Base-by-base conservation (phyloP, 345 rosid species). In the Hibiscus trionum region DNA sequence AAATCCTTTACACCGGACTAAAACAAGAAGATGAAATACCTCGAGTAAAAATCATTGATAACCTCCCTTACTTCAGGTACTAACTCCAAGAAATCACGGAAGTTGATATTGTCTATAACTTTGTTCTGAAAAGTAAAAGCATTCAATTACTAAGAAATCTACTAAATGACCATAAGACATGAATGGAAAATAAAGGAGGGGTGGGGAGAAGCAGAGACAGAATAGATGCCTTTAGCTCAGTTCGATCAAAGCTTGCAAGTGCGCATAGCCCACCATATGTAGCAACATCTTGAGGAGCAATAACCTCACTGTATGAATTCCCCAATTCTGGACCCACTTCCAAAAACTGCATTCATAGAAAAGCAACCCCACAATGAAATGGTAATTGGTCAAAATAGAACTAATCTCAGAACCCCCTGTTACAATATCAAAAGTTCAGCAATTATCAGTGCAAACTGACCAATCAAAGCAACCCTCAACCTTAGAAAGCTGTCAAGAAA, bases 181-280 rank as follows among this genome's bases (percentile, higher is more conserved):
- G 33, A 19, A 31, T 24, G 52, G 46, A 17, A 57, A 78, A 69
- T 56, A 67, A 49, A 37, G 66, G 71, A 15, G 21, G 50, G 39
- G 15, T 16, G 46, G 19, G 24, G 35, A 66, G 4, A 24, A 24
- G 26, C 3, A 21, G 61, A 57, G 73, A 67, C 33, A 37, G 61
- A 67, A 74, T 63, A 70, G 31, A 74, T 85, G 88, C 99, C 98
- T 96, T 96, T 55, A 96, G 79, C 71, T 96, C 99, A 17, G 93
- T 66, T 75, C 99, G 88, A 74, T 96, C 99, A 77, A 96, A 96
- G 82, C 96, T 91, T 37, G 99, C 98, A 82, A 96, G 92, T 3
- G 98, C 99, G 76, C 99, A 93, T 66, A 96, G 96, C 58, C 99
- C 99, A 17, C 99, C 99, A 49, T 93, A 96, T 9, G 95, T 96